Evolutionary conservation across 2,329 filamentous ascomycete species (phyloP), one percentile per base, ranked within the genome.

Genomic region (Calonectria pseudoreteaudii): DNA sequence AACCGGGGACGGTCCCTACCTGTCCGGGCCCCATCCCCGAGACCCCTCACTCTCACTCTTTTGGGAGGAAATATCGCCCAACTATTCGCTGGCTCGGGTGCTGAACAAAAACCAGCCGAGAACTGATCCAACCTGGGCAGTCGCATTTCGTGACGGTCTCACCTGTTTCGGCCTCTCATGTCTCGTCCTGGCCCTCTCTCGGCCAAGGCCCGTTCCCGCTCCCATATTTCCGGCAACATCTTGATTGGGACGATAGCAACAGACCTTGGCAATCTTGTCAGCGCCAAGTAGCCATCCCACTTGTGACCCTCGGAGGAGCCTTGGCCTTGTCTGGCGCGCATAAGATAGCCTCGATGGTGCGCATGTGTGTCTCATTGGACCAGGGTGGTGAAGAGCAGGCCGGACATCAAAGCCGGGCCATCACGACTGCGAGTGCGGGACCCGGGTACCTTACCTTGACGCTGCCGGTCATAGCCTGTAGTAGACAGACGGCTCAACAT

Each of bases 391-490:
- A 65, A 65, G 60, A 49, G 60, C 14, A 49, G 60, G 10, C 38
- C 38, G 38, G 38, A 18, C 60, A 58, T 52, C 50, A 68, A 58
- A 68, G 50, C 66, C 50, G 64, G 53, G 26, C 23, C 36, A 30
- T 60, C 58, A 70, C 65, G 26, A 70, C 49, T 49, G 60, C 26
- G 18, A 34, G 56, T 70, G 68, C 68, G 70, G 70, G 67, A 73
- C 76, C 77, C 75, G 75, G 78, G 75, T 76, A 78, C 74, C 78
- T 80, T 79, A 72, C 75, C 73, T 76, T 70, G 60, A 79, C 70
- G 76, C 77, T 67, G 77, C 76, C 62, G 71, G 78, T 58, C 72
- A 62, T 69, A 38, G 67, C 50, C 56, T 56, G 44, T 44, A 36
- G 53, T 41, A 62, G 67, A 69, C 53, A 64, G 65, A 68, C 56